Percentiles rank a stretch among this genome's conserved stretches.
phyloP scores from a whole-genome alignment of 1,284 basidiomycete genomes.

The Tremellales sp. region DNA sequence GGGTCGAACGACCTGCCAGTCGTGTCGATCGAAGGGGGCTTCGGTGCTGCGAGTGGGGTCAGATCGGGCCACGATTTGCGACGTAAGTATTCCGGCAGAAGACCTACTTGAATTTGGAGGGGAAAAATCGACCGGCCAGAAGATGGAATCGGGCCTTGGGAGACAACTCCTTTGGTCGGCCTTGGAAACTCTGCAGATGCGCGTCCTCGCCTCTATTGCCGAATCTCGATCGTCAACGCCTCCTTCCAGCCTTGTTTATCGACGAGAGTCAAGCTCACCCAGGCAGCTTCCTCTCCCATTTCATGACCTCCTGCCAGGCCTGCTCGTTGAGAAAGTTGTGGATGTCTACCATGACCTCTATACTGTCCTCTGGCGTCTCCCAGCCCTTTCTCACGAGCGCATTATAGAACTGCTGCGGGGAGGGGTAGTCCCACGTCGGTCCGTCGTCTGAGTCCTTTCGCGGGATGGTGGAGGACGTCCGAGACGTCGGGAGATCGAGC shows the following conservation, averaged over 20 bases:
- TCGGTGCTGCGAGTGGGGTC: slow-evolving; percentile 58
- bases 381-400: slow-evolving; percentile 94
- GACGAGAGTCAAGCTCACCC: slow-evolving; percentile 34
- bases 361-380: slow-evolving; percentile 95
- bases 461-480: slow-evolving; percentile 80
- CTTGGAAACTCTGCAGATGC: slow-evolving; percentile 78
- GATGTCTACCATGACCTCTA: slow-evolving; percentile 96
- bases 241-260: background rate
- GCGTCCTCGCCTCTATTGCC: slow-evolving; percentile 52
- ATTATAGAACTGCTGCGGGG: slow-evolving; percentile 98
- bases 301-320: slow-evolving; percentile 91
- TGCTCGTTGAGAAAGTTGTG: slow-evolving; percentile 98
- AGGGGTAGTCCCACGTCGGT: slow-evolving; percentile 88
- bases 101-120: slow-evolving; percentile 79
- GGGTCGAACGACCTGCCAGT: slow-evolving; percentile 86
- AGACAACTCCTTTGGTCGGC: slow-evolving; percentile 75
- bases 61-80: background rate
- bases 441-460: slow-evolving; percentile 49
- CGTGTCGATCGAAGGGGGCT: slow-evolving; percentile 97
- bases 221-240: background rate
- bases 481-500: slow-evolving; percentile 65
- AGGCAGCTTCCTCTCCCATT: slow-evolving; percentile 76
- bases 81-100: background rate
- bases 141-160: slow-evolving; percentile 82
- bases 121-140: slow-evolving; percentile 81